Evolutionary conservation across 768 basidiomycete species (phyloP).

Genomic region (Fomitopsis pulvina): DNA sequence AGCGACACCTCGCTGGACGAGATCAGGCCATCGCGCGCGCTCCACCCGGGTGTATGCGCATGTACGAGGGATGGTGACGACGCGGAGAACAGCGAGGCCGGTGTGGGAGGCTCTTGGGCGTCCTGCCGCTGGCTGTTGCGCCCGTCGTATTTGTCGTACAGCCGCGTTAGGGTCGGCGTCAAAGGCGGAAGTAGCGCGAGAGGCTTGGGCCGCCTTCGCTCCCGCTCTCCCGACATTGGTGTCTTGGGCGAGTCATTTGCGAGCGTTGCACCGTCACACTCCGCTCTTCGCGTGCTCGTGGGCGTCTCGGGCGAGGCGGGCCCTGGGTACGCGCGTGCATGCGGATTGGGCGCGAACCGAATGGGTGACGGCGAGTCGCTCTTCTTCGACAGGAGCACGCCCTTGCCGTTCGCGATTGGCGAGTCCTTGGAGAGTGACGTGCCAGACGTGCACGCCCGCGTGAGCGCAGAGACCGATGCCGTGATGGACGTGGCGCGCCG

Average conservation of each 20-base stretch:
- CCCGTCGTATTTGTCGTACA: not conserved
- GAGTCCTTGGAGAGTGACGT: not conserved
- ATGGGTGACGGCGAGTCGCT: not conserved
- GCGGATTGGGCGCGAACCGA: conserved; percentile 1
- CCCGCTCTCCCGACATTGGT: not conserved
- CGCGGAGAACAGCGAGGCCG: not conserved
- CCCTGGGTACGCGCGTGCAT: not conserved
- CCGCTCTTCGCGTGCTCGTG: not conserved
- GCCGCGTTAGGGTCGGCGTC: not conserved
- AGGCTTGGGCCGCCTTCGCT: not conserved
- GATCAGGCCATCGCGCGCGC: not conserved
- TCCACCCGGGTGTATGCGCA: not conserved
- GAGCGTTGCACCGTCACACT: not conserved
- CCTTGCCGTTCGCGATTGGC: not conserved
- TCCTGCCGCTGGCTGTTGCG: not conserved
- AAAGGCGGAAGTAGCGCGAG: not conserved
- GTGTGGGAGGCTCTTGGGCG: not conserved
- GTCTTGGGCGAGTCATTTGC: not conserved
- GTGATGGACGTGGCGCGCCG: not conserved
- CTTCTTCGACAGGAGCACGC: not conserved
- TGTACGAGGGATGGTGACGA: not conserved
- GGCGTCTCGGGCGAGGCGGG: not conserved
- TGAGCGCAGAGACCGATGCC: not conserved
- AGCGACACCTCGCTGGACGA: not conserved
- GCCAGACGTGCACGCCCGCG: not conserved